Evolutionary conservation across 1,284 basidiomycete species (phyloP).

Genomic region (Neotropicomus parvogracilis): DNA sequence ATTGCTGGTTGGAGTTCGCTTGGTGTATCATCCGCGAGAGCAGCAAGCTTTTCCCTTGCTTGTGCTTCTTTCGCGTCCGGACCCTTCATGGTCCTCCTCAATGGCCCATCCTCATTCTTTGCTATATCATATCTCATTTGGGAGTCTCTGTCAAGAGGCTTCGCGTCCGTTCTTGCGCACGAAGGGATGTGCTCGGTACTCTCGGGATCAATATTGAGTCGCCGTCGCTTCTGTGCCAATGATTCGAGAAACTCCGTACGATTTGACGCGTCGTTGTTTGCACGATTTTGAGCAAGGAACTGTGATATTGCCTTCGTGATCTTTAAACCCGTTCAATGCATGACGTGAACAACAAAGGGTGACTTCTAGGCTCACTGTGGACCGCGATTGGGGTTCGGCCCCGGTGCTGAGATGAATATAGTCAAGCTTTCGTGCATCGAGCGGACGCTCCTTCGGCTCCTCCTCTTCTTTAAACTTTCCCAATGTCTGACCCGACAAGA

Average conservation of each 20-base stretch:
- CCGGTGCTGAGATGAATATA: conserved; percentile 50
- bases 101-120: conserved; percentile 72
- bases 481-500: conserved; percentile 20
- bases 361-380: conserved; percentile 45
- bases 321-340: conserved; percentile 35
- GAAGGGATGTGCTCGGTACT: conserved; percentile 38
- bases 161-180: conserved; percentile 71
- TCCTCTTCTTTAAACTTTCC: conserved; percentile 25
- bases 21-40: conserved; percentile 32
- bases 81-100: conserved; percentile 52
- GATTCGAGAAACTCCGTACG: conserved; percentile 66
- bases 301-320: conserved; percentile 64
- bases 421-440: conserved; percentile 65
- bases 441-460: conserved; percentile 31
- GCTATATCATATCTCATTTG: conserved; percentile 83
- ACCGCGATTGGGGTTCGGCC: conserved; percentile 46
- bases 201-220: conserved; percentile 33
- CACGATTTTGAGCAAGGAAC: conserved; percentile 64
- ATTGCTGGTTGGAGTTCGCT: conserved; percentile 53
- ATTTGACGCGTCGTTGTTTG: conserved; percentile 70
- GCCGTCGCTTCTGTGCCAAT: conserved; percentile 50
- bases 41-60: conserved; percentile 16
- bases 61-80: conserved; percentile 19
- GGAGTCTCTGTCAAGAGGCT: conserved; percentile 60
- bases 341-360: not conserved